Percentiles rank a stretch among this genome's conserved stretches.
Conservation (phyloP, 371 early-diverging fungal genomes). For the Mucor ambiguus region DNA sequence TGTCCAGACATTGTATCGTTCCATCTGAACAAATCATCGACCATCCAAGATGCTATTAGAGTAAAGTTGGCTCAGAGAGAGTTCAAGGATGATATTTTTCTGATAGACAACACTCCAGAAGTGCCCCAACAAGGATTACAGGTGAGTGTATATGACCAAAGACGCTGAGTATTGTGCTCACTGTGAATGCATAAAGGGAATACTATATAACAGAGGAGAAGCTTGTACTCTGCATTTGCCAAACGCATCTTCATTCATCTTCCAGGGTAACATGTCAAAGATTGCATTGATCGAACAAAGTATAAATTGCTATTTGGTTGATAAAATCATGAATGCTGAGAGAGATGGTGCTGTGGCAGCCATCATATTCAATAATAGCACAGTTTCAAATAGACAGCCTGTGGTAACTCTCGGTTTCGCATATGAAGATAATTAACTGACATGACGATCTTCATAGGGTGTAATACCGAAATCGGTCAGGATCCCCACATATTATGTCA, state of each 20-base stretch:
- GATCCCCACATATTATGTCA: conserved; percentile 37
- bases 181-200: conserved; percentile 8
- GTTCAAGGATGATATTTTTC: conserved; percentile 3
- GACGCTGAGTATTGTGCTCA: neutral
- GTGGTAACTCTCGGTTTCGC: neutral
- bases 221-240: conserved; percentile 1
- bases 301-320: conserved; percentile 26
- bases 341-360: conserved; percentile 36
- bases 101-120: conserved; percentile 14
- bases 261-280: conserved; percentile 15
- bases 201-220: conserved; percentile 18
- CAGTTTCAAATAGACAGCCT: conserved; percentile 3
- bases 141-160: neutral
- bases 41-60: neutral
- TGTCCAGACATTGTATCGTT: neutral
- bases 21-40: neutral
- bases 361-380: conserved; percentile 32
- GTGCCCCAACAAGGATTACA: conserved; percentile 7
- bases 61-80: neutral
- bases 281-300: conserved; percentile 34
- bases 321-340: conserved; percentile 33
- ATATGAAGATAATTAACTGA: neutral
- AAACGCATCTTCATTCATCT: neutral
- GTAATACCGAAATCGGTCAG: conserved; percentile 25
- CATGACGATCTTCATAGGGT: conserved; percentile 13